Base-by-base conservation (phyloP, 495 filamentous ascomycete genomes). In the Glutinoglossum americanum region DNA sequence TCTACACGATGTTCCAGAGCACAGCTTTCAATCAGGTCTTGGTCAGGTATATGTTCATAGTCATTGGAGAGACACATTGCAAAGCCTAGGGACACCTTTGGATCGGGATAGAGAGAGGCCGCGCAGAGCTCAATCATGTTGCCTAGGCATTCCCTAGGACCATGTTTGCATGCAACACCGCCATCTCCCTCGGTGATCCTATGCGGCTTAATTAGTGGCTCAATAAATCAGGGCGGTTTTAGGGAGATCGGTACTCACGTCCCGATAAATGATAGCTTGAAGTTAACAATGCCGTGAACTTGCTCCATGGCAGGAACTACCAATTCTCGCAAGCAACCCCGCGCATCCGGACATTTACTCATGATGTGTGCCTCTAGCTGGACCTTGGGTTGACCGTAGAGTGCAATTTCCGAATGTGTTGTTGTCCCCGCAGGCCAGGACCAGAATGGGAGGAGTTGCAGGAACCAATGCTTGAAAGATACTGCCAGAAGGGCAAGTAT, bases 51-150 rank as follows among this genome's bases (percentile, higher is more conserved):
- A 11, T 76, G 64, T 5, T 70, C 48, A 67, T 86, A 99, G 48
- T 84, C 74, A 33, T 71, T 73, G 13, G 80, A 79, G 33, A 99
- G 68, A 69, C 93, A 97, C 75, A 88, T 87, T 37, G 84, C 83
- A 68, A 96, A 99, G 27, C 89, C 89, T 41, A 97, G 76, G 56
- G 82, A 93, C 28, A 79, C 82, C 68, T 89, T 89, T n/a, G 85
- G 79, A 55, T 87, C 80, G 10, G 87, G 77, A 64, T 87, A 86
- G 4, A 90, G 74, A 57, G 80, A 73, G 13, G 81, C 79, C 27
- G 88, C 92, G 72, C 92, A 99, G 57, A 97, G 82, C 61, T 90
- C 81, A 66, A 99, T 74, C 70, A 94, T 94, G 69, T 99, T 84
- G 19, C 89, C 89, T 63, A 97, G 79, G 65, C 92, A 99, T 72